Evolutionary conservation across 1,139 yeast species (phyloP).

Genomic region (Scheffersomyces segobiensis): DNA sequence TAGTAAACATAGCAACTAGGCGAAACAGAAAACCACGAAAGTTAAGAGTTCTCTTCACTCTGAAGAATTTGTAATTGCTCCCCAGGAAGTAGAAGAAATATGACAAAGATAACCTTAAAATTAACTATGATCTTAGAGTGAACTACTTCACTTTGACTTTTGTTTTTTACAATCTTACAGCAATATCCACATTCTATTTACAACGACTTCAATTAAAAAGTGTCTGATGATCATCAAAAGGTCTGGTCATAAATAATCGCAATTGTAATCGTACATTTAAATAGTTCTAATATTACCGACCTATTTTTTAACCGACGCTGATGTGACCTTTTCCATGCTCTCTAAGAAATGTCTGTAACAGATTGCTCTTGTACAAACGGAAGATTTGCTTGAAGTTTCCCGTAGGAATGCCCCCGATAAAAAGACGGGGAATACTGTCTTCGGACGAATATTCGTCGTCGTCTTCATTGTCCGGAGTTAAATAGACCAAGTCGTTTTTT

Average conservation of each 20-base stretch:
- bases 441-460: conserved; percentile 11
- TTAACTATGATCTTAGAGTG: background rate
- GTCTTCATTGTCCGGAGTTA: conserved; percentile 7
- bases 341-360: conserved; percentile 21
- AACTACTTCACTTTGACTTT: background rate
- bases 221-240: no score
- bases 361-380: conserved; percentile 18
- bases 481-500: conserved; percentile 10
- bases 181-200: background rate
- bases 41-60: background rate
- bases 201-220: no score
- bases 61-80: background rate
- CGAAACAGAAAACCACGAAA: background rate
- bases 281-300: background rate
- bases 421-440: conserved; percentile 29
- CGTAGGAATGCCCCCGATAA: conserved; percentile 33
- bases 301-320: conserved; percentile 13
- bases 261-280: background rate
- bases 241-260: no score
- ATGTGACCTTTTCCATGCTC: conserved; percentile 29
- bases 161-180: background rate
- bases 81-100: background rate
- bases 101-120: background rate
- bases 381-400: conserved; percentile 29
- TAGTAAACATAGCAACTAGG: background rate